Conservation (phyloP, 176 grass and related monocot species). For the Oryza nivara region DNA sequence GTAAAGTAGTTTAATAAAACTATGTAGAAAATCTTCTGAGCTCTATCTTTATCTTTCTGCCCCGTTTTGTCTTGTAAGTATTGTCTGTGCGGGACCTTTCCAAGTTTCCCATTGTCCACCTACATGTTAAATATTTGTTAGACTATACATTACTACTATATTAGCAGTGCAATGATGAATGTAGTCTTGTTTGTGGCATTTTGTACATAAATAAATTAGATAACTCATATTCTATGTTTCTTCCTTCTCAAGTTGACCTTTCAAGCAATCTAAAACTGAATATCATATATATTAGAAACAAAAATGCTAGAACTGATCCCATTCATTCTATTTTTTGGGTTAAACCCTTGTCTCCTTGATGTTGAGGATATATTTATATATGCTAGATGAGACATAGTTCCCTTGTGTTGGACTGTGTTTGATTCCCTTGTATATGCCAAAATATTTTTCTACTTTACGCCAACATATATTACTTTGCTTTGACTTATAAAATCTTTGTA, state of each 20-base stretch:
- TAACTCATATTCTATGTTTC: not conserved
- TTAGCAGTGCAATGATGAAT: not conserved
- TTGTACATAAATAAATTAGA: not conserved
- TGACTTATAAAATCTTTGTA: conserved; percentile 19
- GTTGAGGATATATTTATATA: not conserved
- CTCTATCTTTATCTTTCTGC: not conserved
- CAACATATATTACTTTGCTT: not conserved
- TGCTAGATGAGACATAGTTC: not conserved
- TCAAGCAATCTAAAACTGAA: not conserved
- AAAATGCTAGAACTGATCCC: not conserved
- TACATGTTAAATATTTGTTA: not conserved
- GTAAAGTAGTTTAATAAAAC: not conserved
- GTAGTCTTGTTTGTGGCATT: not conserved
- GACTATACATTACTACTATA: not conserved
- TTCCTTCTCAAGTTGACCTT: not conserved
- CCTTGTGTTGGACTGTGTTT: not conserved
- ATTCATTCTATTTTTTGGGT: not conserved
- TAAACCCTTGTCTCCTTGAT: not conserved
- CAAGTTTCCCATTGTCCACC: not conserved
- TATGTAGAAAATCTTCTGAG: not conserved
- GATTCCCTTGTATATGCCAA: not conserved
- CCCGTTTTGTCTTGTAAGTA: not conserved
- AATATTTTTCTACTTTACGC: conserved; percentile 6
- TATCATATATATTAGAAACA: not conserved
- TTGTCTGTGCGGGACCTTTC: not conserved